Conservation (phyloP, 1,284 basidiomycete genomes). For the Puccinia novopanici region DNA sequence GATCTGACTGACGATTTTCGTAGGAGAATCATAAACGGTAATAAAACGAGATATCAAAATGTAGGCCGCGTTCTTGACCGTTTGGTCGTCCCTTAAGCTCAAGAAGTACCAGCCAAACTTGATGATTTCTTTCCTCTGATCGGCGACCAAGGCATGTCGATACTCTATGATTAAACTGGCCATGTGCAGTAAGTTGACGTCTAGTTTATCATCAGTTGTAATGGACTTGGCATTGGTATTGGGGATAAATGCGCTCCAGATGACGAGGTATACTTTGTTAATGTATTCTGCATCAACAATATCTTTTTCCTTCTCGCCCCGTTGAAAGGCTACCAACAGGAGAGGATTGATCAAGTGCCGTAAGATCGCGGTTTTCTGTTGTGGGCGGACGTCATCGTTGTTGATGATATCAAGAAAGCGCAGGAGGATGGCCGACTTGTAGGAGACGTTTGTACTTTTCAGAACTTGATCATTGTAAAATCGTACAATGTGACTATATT, state of each 20-base stretch:
- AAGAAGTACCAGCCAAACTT: conserved; percentile 92
- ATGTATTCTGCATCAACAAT: conserved; percentile 74
- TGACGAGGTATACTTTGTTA: conserved; percentile 69
- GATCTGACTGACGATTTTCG: conserved; percentile 90
- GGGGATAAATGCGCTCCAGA: conserved; percentile 75
- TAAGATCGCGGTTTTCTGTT: conserved; percentile 82
- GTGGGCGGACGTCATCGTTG: conserved; percentile 69
- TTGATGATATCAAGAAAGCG: conserved; percentile 85
- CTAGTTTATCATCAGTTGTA: conserved; percentile 76
- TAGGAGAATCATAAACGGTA: conserved; percentile 82
- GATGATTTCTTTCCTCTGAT: conserved; percentile 89
- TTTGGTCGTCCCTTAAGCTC: conserved; percentile 74
- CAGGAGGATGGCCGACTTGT: conserved; percentile 78
- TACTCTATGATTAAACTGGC: conserved; percentile 86
- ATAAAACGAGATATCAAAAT: conserved; percentile 93
- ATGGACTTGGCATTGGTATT: conserved; percentile 59
- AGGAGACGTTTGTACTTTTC: conserved; percentile 63
- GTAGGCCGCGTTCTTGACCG: conserved; percentile 92
- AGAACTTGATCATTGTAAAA: conserved; percentile 89
- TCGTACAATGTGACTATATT: conserved; percentile 76
- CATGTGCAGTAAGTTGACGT: conserved; percentile 86
- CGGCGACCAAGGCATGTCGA: conserved; percentile 74
- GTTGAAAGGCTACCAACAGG: conserved; percentile 74
- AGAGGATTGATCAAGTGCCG: conserved; percentile 87
- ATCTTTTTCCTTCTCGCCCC: conserved; percentile 61